phyloP scores from a whole-genome alignment of 169 alveolate species.

The Plasmodium yoelii region DNA sequence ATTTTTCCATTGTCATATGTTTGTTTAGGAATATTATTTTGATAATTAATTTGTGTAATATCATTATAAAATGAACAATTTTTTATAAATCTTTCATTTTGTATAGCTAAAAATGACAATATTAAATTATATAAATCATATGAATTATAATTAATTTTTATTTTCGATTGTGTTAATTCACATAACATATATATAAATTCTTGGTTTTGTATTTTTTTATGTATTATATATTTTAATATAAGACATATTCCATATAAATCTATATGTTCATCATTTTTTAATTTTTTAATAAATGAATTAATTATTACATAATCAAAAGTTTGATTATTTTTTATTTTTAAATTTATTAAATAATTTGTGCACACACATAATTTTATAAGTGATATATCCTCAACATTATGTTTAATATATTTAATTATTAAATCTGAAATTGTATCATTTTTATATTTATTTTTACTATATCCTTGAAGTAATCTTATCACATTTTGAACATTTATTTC shows the following conservation, averaged over 20 bases:
- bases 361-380: conserved; percentile 29
- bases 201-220: conserved; percentile 6
- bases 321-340: conserved; percentile 34
- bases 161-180: not conserved
- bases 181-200: conserved; percentile 14
- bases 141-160: not conserved
- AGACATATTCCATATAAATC: conserved; percentile 54
- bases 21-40: too few species aligned
- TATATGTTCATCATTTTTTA: conserved; percentile 46
- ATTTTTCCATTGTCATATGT: too few species aligned
- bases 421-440: conserved; percentile 1
- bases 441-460: conserved; percentile 18
- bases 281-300: conserved; percentile 28
- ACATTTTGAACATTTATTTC: conserved; percentile 2
- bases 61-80: not conserved
- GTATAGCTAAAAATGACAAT: conserved; percentile 46
- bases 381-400: conserved; percentile 37
- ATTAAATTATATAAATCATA: conserved; percentile 39
- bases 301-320: conserved; percentile 15
- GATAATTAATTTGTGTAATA: not conserved
- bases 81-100: not conserved
- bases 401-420: conserved; percentile 28
- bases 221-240: conserved; percentile 16
- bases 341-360: conserved; percentile 49
- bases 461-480: conserved; percentile 19